Evolutionary conservation across 306 rosid species (phyloP), one percentile per base, ranked within the genome.

Genomic region (Hippophae gyantsensis): DNA sequence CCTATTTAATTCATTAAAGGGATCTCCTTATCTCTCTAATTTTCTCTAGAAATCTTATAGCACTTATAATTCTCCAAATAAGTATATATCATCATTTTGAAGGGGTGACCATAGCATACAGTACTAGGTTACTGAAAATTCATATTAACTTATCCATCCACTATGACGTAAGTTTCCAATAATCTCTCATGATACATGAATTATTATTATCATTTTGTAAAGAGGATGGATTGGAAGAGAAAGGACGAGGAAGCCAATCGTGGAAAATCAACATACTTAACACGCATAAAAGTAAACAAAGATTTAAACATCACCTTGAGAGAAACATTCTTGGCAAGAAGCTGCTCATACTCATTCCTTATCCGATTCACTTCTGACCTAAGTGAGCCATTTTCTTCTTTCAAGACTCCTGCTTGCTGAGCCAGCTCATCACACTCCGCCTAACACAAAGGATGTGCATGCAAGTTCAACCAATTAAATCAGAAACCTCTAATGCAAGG

Each of bases 361-460:
- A 88, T 85, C 52, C 79, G 84, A 70, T 43, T 79, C 57, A 92
- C 95, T 78, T 92, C 96, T 45, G 87, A 76, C 60, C 88, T 85
- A 44, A 92, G 90, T 47, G 60, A 67, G 45, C 83, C 84, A 80
- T 92, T 92, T 75, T 92, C 99, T 43, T 85, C 95, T 67, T 88
- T 92, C 62, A 92, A 78, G 43, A 58, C 86, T 7, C 83, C 99
- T 8, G 99, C 99, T 58, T 88, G 85, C 73, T 82, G 95, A 64
- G 90, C 92, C 65, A 92, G 82, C 71, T 88, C 99, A 51, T 92
- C 99, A 26, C 99, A 92, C 80, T 92, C 99, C 9, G 89, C 96
- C 99, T 92, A 74, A 44, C 64, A 76, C 70, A 60, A 71, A 59
- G 52, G 65, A 50, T 43, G 67, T 18, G 23, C 6, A 6, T 23